Evolutionary conservation across 768 basidiomycete species (phyloP), one percentile per base, ranked within the genome.

Genomic region (Russula griseocarnosa): DNA sequence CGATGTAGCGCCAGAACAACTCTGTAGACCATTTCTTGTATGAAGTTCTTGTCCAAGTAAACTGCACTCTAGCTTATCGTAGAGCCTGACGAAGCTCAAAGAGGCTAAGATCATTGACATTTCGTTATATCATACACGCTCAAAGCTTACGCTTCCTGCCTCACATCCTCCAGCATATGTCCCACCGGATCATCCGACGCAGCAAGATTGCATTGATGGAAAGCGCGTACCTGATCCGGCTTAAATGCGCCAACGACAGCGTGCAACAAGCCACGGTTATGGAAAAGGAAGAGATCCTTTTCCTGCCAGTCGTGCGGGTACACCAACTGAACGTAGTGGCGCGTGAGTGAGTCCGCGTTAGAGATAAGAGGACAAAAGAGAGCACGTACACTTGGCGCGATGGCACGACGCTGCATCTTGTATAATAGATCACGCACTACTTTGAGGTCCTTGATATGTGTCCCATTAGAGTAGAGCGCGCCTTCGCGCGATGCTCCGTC

Each of bases 251-350:
- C 88, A 18, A 88, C 86, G 69, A 93, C 91, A 7, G 86, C 81
- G 70, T 94, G 92, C 40, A 92, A 74, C 11, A 91, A 79, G 13
- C 90, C 90, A 8, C 90, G 82, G 75, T 94, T 94, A 72, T 94
- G 89, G 82, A 94, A 94, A 34, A 94, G 73, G 4, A 91, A 84
- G 22, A 94, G 79, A 69, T 93, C 90, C 40, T 84, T 83, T 70
- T 84, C 83, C 38, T 63, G 82, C 92, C 94, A 95, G 70, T 94
- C 90, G 70, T 94, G 92, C 0, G 92, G 87, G 74, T 95, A 95
- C 34, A 95, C 85, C 34, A 91, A 79, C 83, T 89, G 67, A 22
- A 11, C 47, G 22, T 47, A 2, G 24, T 0, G 47, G 22, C 34
- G 34, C 10, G 13, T 36, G 13, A 7, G 24, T 50, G 11, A 46